Base-by-base conservation (phyloP, 208 protist species). In the Leptomonas pyrrhocoris region DNA sequence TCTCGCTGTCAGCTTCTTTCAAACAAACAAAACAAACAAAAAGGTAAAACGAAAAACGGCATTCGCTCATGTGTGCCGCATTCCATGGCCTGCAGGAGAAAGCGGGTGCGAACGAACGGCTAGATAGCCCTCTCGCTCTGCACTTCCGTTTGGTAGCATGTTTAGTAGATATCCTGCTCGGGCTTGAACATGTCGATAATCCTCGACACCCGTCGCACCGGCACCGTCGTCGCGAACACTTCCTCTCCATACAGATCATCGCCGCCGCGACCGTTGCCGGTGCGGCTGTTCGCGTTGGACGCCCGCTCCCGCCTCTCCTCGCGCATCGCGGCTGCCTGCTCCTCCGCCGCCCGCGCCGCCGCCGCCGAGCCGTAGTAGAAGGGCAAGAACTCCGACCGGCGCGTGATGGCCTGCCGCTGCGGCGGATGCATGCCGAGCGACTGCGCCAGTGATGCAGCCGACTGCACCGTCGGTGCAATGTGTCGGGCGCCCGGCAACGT, bases 321-420 rank as follows among this genome's bases (percentile, higher is more conserved):
- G 5, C 40, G 48, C 21, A 18, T 23, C 1, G 56, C 34, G 8
- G 4, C 21, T 11, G 21, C 25, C 16, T 21, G 28, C 48, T 57
- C 48, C 57, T 38, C 23, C 12, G 58, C 49, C 18, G 36, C 62
- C 38, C n/a, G n/a, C 16, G 53, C 57, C 1, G 38, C 36, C 21
- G 25, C 54, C 19, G 50, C 30, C 0, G 45, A 62, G 50, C 58
- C 65, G 73, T 68, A 68, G 63, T 84, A 84, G 27, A 76, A 80
- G 5, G 62, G 54, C 40, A 62, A 40, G 28, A 84, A 80, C 42
- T 79, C 63, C 2, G 8, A 1, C 0, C 68, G 65, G 12, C 57
- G 53, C 1, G 79, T 70, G 53, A 84, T 59, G 28, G 63, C 25
- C 54, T 83, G 78, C 3, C 66, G 78, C 31, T 30, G 19, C 2